Base-by-base conservation (phyloP, 768 basidiomycete species). In the Mrakia blollopis region DNA sequence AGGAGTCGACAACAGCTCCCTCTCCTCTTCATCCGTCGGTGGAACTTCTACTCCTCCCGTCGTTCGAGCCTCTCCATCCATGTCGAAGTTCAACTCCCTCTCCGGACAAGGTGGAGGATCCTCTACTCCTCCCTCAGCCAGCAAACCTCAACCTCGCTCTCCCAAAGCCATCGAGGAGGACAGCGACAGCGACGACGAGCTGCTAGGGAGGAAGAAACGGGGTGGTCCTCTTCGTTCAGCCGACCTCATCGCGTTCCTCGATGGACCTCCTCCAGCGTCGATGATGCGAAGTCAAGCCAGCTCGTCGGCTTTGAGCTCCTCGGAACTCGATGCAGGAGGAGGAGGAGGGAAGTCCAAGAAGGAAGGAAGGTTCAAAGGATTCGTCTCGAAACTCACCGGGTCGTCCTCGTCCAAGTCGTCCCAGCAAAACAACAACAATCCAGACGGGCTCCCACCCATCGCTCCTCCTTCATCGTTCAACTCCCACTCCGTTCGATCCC, bases 211-310 rank as follows among this genome's bases (percentile, higher is more conserved):
- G 68, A 44, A 54, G n/a, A 63, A 37, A 25, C 65, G 65, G 47
- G 41, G 60, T 13, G 41, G 60, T 13, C 60, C 61, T 13, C 32
- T 63, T 11, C 73, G 61, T 8, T 63, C 73, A 6, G 39, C 62
- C 16, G 73, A 74, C 14, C 62, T 74, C 3, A 67, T 54, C 47
- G 35, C 73, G 11, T 74, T 74, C 44, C 47, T 74, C 18, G 63
- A 44, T 30, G 73, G 63, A 14, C 62, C 62, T 14, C 44, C 41
- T 2, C 73, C 73, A 2, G 11, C 61, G 14, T 47, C 73, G 30
- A 74, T 52, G 63, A 18, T 10, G 28, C n/a, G 28, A 10, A n/a
- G n/a, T 10, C 35, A 63, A 16, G 63, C 41, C 4, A 52, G n/a
- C 44, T 37, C 54, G 25, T n/a, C 57, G 18, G 47, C 47, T 50